A percentile compares a stretch with the other conserved stretches of the same genome.
These are phyloP conservation scores for Mercurialis annua DNA, from an alignment of 345 rosid species.

Conservation along the genomic window DNA sequence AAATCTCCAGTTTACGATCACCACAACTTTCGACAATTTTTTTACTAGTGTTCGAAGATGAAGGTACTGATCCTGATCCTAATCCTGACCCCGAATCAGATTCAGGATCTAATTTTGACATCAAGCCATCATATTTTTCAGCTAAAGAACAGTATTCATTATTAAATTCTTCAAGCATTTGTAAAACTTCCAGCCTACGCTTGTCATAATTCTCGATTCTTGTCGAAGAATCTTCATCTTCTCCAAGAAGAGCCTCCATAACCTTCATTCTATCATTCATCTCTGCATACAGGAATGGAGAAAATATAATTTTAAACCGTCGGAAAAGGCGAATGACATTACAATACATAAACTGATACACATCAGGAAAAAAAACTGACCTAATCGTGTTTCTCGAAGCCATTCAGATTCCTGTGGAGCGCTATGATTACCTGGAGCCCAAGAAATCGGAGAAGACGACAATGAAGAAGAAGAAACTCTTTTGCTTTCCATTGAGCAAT, in stretches of 20 bases:
- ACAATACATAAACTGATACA: neutral
- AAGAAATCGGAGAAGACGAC: neutral
- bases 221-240: constrained; percentile 6
- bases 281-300: constrained; percentile 31
- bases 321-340: neutral
- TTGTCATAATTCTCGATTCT: constrained; percentile 4
- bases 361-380: constrained; percentile 16
- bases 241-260: constrained; percentile 30
- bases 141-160: constrained; percentile 35
- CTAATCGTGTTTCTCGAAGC: constrained; percentile 40
- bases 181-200: constrained; percentile 21
- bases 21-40: constrained; percentile 7
- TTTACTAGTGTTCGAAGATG: constrained; percentile 6
- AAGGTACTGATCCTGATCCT: constrained; percentile 15
- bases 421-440: neutral
- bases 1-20: constrained; percentile 16
- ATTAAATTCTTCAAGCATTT: constrained; percentile 36
- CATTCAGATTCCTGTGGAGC: constrained; percentile 28
- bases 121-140: constrained; percentile 30
- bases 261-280: constrained; percentile 32
- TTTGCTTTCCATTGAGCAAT: constrained; percentile 15
- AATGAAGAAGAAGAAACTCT: constrained; percentile 6
- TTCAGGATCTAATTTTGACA: constrained; percentile 18
- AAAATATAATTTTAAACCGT: too few species aligned
- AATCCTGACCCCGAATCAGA: constrained; percentile 11